Evolutionary conservation across 2,329 filamentous ascomycete genomes (phyloP).

Genomic region (Xylariomycetidae sp.): DNA sequence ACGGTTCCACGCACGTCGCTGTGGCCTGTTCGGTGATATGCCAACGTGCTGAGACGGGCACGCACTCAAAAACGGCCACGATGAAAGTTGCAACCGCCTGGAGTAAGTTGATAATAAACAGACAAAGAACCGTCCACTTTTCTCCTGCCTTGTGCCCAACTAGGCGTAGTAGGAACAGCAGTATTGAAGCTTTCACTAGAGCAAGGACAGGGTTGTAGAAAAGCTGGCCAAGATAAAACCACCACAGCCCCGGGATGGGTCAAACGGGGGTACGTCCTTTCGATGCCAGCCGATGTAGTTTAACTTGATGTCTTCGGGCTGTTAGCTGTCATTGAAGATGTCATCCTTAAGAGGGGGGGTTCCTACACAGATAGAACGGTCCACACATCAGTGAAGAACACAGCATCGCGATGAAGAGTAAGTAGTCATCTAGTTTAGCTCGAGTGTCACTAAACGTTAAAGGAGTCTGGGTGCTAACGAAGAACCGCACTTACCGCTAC

Average conservation of each 20-base stretch:
- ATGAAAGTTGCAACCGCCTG: slow-evolving; percentile 33
- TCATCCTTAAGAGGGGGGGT: neutral
- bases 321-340: neutral
- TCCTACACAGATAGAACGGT: slow-evolving; percentile 24
- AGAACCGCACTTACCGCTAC: slow-evolving; percentile 15
- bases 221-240: slow-evolving; percentile 33
- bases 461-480: neutral
- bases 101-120: slow-evolving; percentile 27
- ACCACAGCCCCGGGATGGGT: slow-evolving; percentile 17
- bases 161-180: slow-evolving; percentile 37
- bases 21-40: slow-evolving; percentile 14
- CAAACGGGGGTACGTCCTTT: slow-evolving; percentile 7
- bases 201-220: slow-evolving; percentile 40
- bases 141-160: slow-evolving; percentile 28
- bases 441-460: slow-evolving; percentile 6
- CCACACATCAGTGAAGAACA: slow-evolving; percentile 13
- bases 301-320: slow-evolving; percentile 19
- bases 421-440: slow-evolving; percentile 17
- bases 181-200: slow-evolving; percentile 37
- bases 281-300: slow-evolving; percentile 25
- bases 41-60: slow-evolving; percentile 29
- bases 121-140: slow-evolving; percentile 20
- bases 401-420: slow-evolving; percentile 21
- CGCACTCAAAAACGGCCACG: slow-evolving; percentile 32
- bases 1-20: slow-evolving; percentile 25